Evolutionary conservation across 2,329 filamentous ascomycete species (phyloP).

Genomic region (Pseudogymnoascus pannorum): DNA sequence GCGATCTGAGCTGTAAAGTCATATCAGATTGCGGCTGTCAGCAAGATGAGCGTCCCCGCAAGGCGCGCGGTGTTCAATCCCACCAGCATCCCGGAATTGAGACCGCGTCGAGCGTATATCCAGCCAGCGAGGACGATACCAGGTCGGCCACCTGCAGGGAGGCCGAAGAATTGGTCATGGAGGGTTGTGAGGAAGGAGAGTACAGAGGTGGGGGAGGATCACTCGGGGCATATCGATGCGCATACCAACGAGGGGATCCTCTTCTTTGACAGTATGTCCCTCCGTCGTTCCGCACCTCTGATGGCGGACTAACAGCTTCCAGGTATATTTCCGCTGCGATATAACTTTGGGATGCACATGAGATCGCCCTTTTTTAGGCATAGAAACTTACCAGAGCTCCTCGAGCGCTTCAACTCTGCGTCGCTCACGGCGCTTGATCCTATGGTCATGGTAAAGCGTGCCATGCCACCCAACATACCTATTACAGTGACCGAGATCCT

Average conservation of each 20-base stretch:
- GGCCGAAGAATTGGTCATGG: constrained; percentile 16
- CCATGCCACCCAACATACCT: constrained; percentile 53
- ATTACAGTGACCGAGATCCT: constrained; percentile 74
- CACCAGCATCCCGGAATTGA: constrained; percentile 29
- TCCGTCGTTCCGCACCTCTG: neutral
- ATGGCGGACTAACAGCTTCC: constrained; percentile 42
- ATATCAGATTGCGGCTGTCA: neutral
- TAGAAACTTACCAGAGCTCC: constrained; percentile 38
- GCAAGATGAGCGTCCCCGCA: constrained; percentile 17
- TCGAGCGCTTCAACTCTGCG: constrained; percentile 45
- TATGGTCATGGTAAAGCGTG: constrained; percentile 46
- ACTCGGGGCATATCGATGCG: constrained; percentile 75
- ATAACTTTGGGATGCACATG: constrained; percentile 23
- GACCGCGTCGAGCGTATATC: constrained; percentile 21
- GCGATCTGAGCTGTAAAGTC: constrained; percentile 1
- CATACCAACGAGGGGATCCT: constrained; percentile 71
- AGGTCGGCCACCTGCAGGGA: constrained; percentile 20
- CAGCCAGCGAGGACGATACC: constrained; percentile 12
- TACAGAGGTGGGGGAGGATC: constrained; percentile 48
- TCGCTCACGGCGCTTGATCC: constrained; percentile 49
- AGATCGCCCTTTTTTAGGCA: constrained; percentile 16
- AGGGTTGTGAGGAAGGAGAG: constrained; percentile 35
- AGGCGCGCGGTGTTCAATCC: constrained; percentile 29
- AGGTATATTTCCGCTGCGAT: constrained; percentile 72
- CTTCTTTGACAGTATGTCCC: constrained; percentile 74